phyloP scores from a whole-genome alignment of 352 stramenopile genomes.

The Phytophthora hibernalis region DNA sequence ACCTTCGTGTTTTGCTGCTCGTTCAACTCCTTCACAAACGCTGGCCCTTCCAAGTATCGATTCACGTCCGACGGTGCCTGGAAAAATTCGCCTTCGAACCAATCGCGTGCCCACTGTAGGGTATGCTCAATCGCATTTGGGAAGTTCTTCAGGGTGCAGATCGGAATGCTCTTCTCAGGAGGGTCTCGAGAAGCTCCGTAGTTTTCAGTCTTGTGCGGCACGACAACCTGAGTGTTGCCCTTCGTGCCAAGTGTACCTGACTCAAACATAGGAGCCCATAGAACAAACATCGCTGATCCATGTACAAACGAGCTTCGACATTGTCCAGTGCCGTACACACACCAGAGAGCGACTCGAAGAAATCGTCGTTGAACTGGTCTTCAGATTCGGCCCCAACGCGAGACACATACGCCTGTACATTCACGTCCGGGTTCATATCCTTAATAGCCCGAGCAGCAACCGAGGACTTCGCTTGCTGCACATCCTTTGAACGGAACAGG shows the following conservation, averaged over 20 bases:
- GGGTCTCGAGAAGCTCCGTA: conserved; percentile 98
- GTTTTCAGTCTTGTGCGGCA: conserved; percentile 94
- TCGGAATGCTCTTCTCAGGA: conserved; percentile 99
- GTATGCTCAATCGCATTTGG: conserved; percentile 99
- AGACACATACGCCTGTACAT: conserved; percentile 89
- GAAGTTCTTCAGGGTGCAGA: conserved; percentile 99
- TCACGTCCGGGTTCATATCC: conserved; percentile 96
- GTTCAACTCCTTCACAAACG: conserved; percentile 94
- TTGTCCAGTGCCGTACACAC: conserved; percentile 99
- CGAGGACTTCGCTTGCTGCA: conserved; percentile 96
- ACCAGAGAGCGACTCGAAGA: conserved; percentile 94
- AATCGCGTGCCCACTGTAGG: conserved; percentile 98
- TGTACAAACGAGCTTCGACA: conserved; percentile 98
- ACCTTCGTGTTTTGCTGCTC: conserved; percentile 98
- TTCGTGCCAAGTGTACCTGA: conserved; percentile 99
- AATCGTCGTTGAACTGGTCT: conserved; percentile 98
- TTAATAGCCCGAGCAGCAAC: conserved; percentile 93
- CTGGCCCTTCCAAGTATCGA: conserved; percentile 83
- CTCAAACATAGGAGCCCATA: conserved; percentile 98
- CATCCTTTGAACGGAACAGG: conserved; percentile 97
- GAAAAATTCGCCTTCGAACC: conserved; percentile 99
- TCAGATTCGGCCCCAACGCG: conserved; percentile 95
- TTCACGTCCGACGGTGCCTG: conserved; percentile 97
- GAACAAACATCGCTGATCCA: conserved; percentile 97
- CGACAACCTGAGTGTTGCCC: conserved; percentile 95